Evolutionary conservation across 2,329 filamentous ascomycete species (phyloP).

Genomic region (Cercospora janseana): DNA sequence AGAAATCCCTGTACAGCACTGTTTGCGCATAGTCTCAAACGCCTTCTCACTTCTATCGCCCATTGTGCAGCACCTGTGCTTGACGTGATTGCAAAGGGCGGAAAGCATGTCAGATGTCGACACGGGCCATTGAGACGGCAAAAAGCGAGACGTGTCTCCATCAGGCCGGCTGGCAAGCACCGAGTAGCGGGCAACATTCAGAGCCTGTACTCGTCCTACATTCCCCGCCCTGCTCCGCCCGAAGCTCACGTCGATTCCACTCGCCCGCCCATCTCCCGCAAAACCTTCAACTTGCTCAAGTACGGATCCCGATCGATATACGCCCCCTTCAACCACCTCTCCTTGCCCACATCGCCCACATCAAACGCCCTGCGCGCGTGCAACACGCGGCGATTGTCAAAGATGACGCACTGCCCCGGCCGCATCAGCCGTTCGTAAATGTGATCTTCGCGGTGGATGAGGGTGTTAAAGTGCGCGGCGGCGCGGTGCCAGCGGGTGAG

Average conservation of each 20-base stretch:
- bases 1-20: no score
- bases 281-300: conserved; percentile 37
- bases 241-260: no score
- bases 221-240: not conserved
- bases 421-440: conserved; percentile 70
- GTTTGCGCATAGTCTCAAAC: no score
- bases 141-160: no score
- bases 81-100: no score
- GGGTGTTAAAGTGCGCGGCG: conserved; percentile 55
- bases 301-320: conserved; percentile 73
- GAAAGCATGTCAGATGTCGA: no score
- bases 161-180: no score
- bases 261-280: conserved; percentile 22
- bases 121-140: no score
- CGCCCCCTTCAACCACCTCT: conserved; percentile 79
- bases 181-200: no score
- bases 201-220: not conserved
- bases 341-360: conserved; percentile 55
- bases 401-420: conserved; percentile 87
- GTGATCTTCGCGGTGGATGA: conserved; percentile 58
- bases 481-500: conserved; percentile 48
- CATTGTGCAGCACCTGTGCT: no score
- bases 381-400: conserved; percentile 81
- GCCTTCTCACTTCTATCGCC: no score
- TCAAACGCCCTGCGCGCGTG: conserved; percentile 81